These are phyloP conservation scores for Posidonia australis DNA, from an alignment of 106 monocot genomes.

Conservation along the genomic window DNA sequence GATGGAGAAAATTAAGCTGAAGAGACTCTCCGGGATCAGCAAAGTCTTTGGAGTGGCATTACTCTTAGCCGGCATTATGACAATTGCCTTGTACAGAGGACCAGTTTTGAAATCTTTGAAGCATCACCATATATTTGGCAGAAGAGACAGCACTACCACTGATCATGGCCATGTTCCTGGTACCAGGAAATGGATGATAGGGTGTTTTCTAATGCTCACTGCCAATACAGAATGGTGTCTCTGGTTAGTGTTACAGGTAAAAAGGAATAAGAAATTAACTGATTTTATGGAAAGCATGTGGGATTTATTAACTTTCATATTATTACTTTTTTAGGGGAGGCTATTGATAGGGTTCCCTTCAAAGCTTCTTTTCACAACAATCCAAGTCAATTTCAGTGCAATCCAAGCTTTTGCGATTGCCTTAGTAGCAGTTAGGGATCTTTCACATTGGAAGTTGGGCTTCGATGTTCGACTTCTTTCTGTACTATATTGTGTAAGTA, in stretches of 20 bases:
- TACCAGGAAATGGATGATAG: too few species aligned
- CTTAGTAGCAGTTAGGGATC: constrained; percentile 27
- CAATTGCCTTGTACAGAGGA: too few species aligned
- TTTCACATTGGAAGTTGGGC: constrained; percentile 30
- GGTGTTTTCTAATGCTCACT: too few species aligned
- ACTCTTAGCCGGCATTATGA: too few species aligned
- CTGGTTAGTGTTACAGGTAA: constrained; percentile 48
- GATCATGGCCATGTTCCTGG: too few species aligned
- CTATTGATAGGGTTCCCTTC: constrained; percentile 36
- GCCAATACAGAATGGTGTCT: too few species aligned
- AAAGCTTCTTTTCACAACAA: constrained; percentile 23
- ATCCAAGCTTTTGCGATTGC: constrained; percentile 27
- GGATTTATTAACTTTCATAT: not conserved
- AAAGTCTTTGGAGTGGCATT: too few species aligned
- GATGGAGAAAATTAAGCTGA: too few species aligned
- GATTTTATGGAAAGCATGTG: not conserved
- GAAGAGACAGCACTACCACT: too few species aligned
- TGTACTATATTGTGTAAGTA: constrained; percentile 25
- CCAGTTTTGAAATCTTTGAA: too few species aligned
- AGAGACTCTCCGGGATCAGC: too few species aligned
- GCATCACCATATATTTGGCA: too few species aligned
- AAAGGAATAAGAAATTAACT: constrained; percentile 20
- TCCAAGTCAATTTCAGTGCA: constrained; percentile 29
- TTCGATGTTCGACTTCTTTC: constrained; percentile 26
- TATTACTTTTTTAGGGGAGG: not conserved